Percentiles rank a stretch among this genome's conserved stretches.
phyloP scores from a whole-genome alignment of 2,329 filamentous ascomycete genomes.

The Didymella pinodella region DNA sequence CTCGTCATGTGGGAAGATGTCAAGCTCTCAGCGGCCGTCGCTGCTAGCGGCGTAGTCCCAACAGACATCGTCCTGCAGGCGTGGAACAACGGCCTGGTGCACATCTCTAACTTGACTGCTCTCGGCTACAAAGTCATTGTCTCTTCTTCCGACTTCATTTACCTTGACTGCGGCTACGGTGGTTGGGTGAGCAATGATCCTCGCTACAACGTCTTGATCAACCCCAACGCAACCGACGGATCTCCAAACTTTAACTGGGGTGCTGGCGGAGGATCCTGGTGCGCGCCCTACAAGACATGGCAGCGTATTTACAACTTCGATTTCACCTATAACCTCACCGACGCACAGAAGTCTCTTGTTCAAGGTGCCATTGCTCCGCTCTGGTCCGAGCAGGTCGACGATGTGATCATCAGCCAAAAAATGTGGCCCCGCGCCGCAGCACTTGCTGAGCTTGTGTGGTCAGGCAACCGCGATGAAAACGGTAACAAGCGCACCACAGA shows the following conservation, averaged over 20 bases:
- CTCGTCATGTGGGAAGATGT: constrained; percentile 68
- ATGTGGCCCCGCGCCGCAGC: constrained; percentile 67
- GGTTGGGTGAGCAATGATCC: constrained; percentile 64
- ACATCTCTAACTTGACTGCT: constrained; percentile 61
- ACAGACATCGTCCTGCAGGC: constrained; percentile 62
- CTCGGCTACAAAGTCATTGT: constrained; percentile 64
- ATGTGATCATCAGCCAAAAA: constrained; percentile 58
- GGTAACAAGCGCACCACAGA: constrained; percentile 62
- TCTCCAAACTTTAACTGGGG: constrained; percentile 63
- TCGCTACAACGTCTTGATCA: constrained; percentile 63
- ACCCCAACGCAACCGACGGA: constrained; percentile 55
- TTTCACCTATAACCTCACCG: constrained; percentile 60
- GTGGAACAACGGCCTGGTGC: constrained; percentile 62
- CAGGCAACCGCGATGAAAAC: constrained; percentile 59
- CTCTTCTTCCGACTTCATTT: constrained; percentile 64
- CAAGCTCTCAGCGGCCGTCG: constrained; percentile 51
- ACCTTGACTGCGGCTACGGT: constrained; percentile 65
- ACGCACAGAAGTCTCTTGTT: constrained; percentile 57
- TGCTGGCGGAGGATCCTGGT: constrained; percentile 65
- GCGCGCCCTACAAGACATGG: constrained; percentile 67
- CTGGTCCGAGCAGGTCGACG: constrained; percentile 65
- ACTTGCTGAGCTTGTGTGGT: constrained; percentile 64
- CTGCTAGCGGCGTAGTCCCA: constrained; percentile 58
- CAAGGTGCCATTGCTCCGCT: constrained; percentile 62
- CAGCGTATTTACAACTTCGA: constrained; percentile 68